phyloP scores from a whole-genome alignment of 148 eudicot genomes.

The Fagopyrum homotropicum region DNA sequence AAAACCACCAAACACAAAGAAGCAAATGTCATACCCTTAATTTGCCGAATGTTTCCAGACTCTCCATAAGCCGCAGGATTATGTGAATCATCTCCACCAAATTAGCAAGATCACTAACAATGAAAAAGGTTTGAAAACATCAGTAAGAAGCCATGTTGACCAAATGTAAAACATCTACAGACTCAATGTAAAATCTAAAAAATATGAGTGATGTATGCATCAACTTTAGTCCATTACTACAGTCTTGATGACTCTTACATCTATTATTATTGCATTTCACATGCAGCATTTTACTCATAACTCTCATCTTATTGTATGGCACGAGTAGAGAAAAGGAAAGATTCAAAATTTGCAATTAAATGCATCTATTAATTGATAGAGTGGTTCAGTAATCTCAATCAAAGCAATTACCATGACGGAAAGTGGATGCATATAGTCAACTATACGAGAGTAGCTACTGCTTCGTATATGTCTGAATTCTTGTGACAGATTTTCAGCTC shows the following conservation, averaged over 20 bases:
- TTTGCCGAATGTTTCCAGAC: constrained; percentile 79
- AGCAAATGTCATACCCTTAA: constrained; percentile 54
- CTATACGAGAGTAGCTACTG: not conserved
- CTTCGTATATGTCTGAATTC: not conserved
- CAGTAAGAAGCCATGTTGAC: constrained; percentile 15
- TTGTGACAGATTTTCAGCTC: not conserved
- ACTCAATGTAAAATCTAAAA: not conserved
- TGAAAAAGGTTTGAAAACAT: constrained; percentile 15
- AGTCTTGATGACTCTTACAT: not conserved
- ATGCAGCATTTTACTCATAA: not conserved
- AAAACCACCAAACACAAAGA: not conserved
- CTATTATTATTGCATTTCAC: not conserved
- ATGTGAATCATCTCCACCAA: constrained; percentile 76
- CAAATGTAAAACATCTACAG: not conserved
- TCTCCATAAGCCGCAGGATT: constrained; percentile 80
- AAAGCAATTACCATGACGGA: not conserved
- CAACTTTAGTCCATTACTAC: not conserved
- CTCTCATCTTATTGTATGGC: not conserved
- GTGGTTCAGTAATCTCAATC: not conserved
- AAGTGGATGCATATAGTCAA: not conserved
- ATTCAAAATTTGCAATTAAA: not conserved
- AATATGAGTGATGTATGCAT: not conserved
- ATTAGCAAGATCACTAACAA: constrained; percentile 79
- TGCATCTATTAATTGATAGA: not conserved
- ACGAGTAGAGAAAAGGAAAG: not conserved